Evolutionary conservation across 1,284 basidiomycete species (phyloP).

Genomic region (Pterula multifida): DNA sequence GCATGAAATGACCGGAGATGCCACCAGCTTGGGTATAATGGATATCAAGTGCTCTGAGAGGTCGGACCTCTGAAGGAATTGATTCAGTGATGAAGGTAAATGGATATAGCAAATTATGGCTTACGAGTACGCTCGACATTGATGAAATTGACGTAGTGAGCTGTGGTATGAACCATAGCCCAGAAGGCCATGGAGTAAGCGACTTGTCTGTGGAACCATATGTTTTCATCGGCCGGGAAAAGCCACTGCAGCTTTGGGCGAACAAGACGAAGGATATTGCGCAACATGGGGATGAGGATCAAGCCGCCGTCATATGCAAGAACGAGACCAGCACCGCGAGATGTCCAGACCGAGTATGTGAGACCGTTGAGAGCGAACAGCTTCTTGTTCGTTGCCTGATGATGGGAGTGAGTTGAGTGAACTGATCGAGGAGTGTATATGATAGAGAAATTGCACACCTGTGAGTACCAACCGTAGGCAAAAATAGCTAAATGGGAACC

Average conservation of each 20-base stretch:
- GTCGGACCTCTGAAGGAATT: constrained; percentile 55
- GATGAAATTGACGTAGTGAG: constrained; percentile 87
- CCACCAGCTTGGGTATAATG: constrained; percentile 80
- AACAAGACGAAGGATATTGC: constrained; percentile 71
- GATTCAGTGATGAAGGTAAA: constrained; percentile 3
- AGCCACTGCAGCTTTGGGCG: constrained; percentile 68
- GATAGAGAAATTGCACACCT: no score
- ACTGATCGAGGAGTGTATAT: neutral
- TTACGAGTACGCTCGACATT: constrained; percentile 71
- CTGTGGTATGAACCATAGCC: constrained; percentile 78
- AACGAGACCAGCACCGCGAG: constrained; percentile 78
- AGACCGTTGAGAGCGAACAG: constrained; percentile 68
- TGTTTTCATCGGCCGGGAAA: constrained; percentile 82
- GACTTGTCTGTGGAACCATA: constrained; percentile 88
- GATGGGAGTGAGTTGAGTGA: neutral
- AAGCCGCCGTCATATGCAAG: constrained; percentile 75
- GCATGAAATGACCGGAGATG: constrained; percentile 84
- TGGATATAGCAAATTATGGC: constrained; percentile 16
- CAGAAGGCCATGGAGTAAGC: constrained; percentile 86
- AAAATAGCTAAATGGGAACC: constrained; percentile 61
- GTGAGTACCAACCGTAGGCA: constrained; percentile 70
- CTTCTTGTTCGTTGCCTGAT: constrained; percentile 46
- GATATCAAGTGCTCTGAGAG: constrained; percentile 62
- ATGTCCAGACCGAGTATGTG: constrained; percentile 73
- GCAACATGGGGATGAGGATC: constrained; percentile 76